phyloP scores from a whole-genome alignment of 1,284 basidiomycete genomes.

The Athelia psychrophila region DNA sequence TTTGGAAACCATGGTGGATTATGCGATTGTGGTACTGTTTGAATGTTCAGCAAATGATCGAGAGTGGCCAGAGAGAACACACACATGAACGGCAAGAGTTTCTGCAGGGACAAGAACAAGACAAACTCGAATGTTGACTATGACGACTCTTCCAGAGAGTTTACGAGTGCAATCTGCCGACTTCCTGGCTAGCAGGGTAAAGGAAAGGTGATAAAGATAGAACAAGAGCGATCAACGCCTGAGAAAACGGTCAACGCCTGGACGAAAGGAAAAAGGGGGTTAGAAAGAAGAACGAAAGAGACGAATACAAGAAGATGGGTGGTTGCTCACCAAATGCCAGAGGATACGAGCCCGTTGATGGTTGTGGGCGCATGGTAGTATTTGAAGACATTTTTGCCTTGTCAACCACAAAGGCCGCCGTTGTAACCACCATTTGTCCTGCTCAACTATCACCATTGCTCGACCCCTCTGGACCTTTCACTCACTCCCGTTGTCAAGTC shows the following conservation, averaged over 20 bases:
- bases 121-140: conserved; percentile 9
- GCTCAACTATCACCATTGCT: no score
- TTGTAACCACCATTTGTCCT: no score
- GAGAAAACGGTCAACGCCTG: conserved; percentile 11
- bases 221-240: conserved; percentile 2
- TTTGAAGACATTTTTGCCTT: no score
- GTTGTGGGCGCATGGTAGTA: no score
- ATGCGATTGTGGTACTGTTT: conserved; percentile 12
- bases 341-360: no score
- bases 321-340: background rate
- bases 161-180: background rate
- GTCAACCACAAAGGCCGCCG: no score
- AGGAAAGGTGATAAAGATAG: conserved; percentile 8
- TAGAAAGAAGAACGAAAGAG: background rate
- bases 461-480: no score
- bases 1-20: conserved; percentile 60
- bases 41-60: conserved; percentile 7
- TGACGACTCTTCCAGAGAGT: conserved; percentile 7
- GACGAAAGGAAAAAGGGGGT: background rate
- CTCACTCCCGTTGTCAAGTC: no score
- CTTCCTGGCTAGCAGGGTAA: background rate
- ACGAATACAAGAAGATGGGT: background rate
- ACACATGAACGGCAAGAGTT: conserved; percentile 1
- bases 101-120: background rate
- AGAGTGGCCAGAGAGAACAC: background rate